Conservation (phyloP, 352 stramenopile genomes). For the Globisporangium apiculatum region DNA sequence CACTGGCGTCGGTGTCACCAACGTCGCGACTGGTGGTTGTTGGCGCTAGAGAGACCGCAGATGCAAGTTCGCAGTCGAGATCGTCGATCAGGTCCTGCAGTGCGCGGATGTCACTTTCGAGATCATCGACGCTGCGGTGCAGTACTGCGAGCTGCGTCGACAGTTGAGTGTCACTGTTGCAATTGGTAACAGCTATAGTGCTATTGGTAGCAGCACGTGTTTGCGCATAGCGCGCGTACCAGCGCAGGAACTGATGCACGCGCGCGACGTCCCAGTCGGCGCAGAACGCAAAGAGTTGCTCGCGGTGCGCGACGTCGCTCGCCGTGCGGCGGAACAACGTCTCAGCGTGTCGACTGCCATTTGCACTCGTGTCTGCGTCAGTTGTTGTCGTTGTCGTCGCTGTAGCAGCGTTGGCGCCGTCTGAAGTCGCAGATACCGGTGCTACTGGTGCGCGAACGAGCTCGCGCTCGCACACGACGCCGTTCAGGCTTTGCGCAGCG, state of each 20-base stretch:
- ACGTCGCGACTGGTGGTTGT: background rate
- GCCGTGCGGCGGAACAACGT: slow-evolving; percentile 22
- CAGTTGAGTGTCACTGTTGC: background rate
- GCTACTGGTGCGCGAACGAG: slow-evolving; percentile 2
- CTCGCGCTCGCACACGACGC: slow-evolving; percentile 27
- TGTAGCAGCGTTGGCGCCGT: background rate
- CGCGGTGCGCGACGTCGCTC: slow-evolving; percentile 32
- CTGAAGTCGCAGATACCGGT: background rate
- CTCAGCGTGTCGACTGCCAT: background rate
- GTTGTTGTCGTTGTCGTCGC: background rate
- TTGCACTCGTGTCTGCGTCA: slow-evolving; percentile 1
- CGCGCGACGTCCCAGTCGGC: slow-evolving; percentile 46
- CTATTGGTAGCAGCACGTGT: background rate
- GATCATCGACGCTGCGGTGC: slow-evolving; percentile 23
- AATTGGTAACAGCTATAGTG: too few species aligned
- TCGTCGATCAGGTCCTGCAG: slow-evolving; percentile 33
- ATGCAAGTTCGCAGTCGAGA: slow-evolving; percentile 27
- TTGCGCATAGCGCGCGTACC: slow-evolving; percentile 39
- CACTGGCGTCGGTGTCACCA: slow-evolving; percentile 1
- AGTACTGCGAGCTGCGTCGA: slow-evolving; percentile 15
- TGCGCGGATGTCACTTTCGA: slow-evolving; percentile 23
- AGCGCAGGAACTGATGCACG: slow-evolving; percentile 48
- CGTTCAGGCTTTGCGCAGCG: slow-evolving; percentile 27
- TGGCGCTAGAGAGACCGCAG: background rate
- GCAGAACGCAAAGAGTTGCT: slow-evolving; percentile 52